phyloP scores from a whole-genome alignment of 1,284 basidiomycete species.

The Tylopilus sp. region DNA sequence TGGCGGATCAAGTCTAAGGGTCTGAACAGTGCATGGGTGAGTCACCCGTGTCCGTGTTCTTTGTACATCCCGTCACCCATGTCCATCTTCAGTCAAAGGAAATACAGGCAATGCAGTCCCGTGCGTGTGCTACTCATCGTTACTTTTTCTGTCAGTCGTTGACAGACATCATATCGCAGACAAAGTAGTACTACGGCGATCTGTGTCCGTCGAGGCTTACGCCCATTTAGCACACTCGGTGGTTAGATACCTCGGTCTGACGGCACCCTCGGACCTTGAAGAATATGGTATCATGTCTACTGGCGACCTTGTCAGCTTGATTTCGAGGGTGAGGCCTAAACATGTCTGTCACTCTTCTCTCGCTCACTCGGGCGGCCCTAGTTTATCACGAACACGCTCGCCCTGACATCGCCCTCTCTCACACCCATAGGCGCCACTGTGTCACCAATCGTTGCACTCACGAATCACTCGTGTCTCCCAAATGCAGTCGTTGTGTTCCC shows the following conservation, averaged over 20 bases:
- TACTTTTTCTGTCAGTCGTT: not conserved
- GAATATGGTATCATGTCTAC: constrained; percentile 54
- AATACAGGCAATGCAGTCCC: constrained; percentile 70
- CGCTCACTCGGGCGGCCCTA: constrained; percentile 32
- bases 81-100: constrained; percentile 50
- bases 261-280: constrained; percentile 54
- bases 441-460: constrained; percentile 73
- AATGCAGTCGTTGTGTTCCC: constrained; percentile 92
- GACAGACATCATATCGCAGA: constrained; percentile 41
- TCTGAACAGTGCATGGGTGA: constrained; percentile 56
- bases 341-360: not conserved
- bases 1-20: constrained; percentile 63
- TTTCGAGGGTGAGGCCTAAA: constrained; percentile 55
- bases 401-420: constrained; percentile 72
- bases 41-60: constrained; percentile 24
- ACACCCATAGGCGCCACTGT: constrained; percentile 78
- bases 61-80: not conserved
- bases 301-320: constrained; percentile 62
- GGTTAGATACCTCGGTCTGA: constrained; percentile 60
- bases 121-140: constrained; percentile 42
- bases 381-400: constrained; percentile 89
- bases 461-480: constrained; percentile 90
- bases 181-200: constrained; percentile 37
- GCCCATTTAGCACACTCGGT: constrained; percentile 68
- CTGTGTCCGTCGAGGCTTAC: constrained; percentile 51